phyloP scores from a whole-genome alignment of 768 basidiomycete genomes.

The Phaffia tasmanica region DNA sequence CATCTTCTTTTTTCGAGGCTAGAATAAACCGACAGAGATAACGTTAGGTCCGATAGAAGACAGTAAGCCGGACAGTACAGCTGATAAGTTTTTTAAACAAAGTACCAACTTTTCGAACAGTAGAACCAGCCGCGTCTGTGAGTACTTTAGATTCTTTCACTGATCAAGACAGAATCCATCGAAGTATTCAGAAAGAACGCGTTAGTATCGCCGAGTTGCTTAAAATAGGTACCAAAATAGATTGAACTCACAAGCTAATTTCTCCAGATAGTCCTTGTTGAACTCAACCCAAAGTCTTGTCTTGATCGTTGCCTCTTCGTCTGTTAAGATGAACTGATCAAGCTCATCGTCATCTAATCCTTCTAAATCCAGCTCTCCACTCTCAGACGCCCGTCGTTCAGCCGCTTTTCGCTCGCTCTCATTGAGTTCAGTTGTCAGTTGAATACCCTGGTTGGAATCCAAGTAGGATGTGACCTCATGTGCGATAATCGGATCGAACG shows the following conservation, averaged over 20 bases:
- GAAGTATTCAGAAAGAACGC: slow-evolving; percentile 1
- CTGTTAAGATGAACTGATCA: slow-evolving; percentile 58
- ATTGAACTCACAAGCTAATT: slow-evolving; percentile 52
- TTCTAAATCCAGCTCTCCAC: slow-evolving; percentile 51
- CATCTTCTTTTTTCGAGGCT: slow-evolving; percentile 29
- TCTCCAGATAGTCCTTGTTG: slow-evolving; percentile 80
- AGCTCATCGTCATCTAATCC: slow-evolving; percentile 88
- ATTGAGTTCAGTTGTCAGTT: slow-evolving; percentile 47
- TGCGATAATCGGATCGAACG: slow-evolving; percentile 52
- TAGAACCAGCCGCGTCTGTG: slow-evolving; percentile 8
- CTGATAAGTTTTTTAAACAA: background rate
- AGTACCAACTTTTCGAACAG: slow-evolving; percentile 8
- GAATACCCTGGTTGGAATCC: slow-evolving; percentile 48
- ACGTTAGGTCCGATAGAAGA: background rate
- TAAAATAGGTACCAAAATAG: background rate
- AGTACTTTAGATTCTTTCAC: slow-evolving; percentile 23
- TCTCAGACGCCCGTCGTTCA: slow-evolving; percentile 11
- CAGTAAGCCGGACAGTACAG: background rate
- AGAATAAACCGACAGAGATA: background rate
- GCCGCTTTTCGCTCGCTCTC: slow-evolving; percentile 53
- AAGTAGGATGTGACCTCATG: slow-evolving; percentile 62
- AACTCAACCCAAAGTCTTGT: slow-evolving; percentile 90
- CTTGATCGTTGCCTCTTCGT: slow-evolving; percentile 72
- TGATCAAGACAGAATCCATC: no score
- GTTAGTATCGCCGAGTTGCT: background rate